Evolutionary conservation across 1,139 yeast genomes (phyloP).

Genomic region (Saccharomyces pastorianus): DNA sequence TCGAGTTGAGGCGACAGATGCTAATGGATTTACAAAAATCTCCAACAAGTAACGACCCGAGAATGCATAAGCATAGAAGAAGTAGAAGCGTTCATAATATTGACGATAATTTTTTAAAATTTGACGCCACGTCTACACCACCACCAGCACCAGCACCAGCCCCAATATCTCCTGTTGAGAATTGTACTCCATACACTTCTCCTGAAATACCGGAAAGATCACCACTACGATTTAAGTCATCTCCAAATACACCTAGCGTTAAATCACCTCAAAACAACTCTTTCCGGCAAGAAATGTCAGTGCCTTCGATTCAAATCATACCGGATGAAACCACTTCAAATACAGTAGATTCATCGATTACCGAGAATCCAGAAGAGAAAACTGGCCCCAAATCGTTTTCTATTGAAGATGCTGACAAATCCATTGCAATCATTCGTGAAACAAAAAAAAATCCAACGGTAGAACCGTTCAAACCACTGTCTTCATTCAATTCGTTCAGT

Average conservation of each 20-base stretch:
- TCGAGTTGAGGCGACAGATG: constrained; percentile 20
- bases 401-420: neutral
- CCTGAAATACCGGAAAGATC: constrained; percentile 18
- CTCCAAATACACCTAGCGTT: constrained; percentile 4
- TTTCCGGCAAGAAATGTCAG: neutral
- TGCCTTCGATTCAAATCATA: neutral
- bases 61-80: constrained; percentile 25
- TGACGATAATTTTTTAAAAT: constrained; percentile 8
- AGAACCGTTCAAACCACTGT: neutral
- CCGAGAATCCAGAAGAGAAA: neutral
- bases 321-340: neutral
- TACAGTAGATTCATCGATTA: neutral
- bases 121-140: constrained; percentile 11
- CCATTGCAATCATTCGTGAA: neutral
- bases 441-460: neutral
- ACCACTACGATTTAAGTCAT: constrained; percentile 15
- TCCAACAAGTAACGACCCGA: constrained; percentile 6
- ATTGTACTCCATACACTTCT: constrained; percentile 7
- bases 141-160: constrained; percentile 1
- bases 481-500: constrained; percentile 1
- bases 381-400: neutral
- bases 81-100: constrained; percentile 13
- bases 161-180: constrained; percentile 3
- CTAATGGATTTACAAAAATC: constrained; percentile 11
- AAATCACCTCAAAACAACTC: neutral